Evolutionary conservation across 768 basidiomycete species (phyloP), one percentile per base, ranked within the genome.

Genomic region (Multifurca ochricompacta): DNA sequence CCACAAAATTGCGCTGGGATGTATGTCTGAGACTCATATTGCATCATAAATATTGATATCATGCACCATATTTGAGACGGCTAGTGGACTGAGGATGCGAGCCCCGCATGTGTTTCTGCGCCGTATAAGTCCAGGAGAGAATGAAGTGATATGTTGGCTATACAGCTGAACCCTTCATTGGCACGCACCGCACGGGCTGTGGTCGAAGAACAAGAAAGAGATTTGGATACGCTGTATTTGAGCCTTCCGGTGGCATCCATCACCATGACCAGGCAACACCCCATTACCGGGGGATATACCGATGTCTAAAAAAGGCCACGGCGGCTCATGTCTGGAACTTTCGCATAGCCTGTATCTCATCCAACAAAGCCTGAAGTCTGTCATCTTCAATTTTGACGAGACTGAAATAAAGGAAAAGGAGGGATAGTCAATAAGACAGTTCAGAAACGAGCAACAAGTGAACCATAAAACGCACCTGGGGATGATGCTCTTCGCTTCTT

Each of bases 371-470:
- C 68, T 95, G 90, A 40, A 95, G 72, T 58, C 80, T 72, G 63
- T 95, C 91, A 59, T 94, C 92, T 56, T 94, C 91, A 47, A 91
- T 80, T 65, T 91, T 91, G 21, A 87, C 82, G 27, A 95, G 77
- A 68, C 91, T 92, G 49, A 6, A 23, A 39, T 10, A 11, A 4
- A 14, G 25, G 27, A 47, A 13, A 36, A 18, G 40, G 45, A 34
- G 42, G 7, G 37, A 32, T 10, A n/a, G n/a, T n/a, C n/a, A n/a
- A n/a, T n/a, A n/a, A n/a, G 21, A 19, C 16, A 25, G 48, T 27
- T 25, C 5, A 8, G n/a, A 35, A 51, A 34, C 23, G 28, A 31
- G 21, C 11, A 18, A 42, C 19, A 16, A 11, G 45, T 13, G 32
- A 16, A 35, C 13, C 23, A 25, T 9, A 9, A 9, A 34, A 62